These are phyloP conservation scores for Thelonectria blattea DNA, from an alignment of 2,329 filamentous ascomycete species.

Conservation along the genomic window DNA sequence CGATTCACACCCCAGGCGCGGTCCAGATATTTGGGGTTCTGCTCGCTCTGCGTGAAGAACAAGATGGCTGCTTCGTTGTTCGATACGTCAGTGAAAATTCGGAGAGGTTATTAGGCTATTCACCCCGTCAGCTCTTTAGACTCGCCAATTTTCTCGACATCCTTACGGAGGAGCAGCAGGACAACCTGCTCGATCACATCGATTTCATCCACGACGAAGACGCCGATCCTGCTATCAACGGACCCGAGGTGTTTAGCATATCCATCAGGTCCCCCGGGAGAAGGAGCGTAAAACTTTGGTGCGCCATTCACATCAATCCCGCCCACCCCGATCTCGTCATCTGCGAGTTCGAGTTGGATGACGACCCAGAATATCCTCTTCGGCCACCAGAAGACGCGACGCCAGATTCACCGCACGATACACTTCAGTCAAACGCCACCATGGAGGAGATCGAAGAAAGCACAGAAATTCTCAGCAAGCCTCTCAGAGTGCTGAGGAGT, in stretches of 20 bases:
- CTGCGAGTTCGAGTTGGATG: constrained; percentile 88
- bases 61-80: constrained; percentile 70
- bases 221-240: constrained; percentile 74
- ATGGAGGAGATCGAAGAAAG: constrained; percentile 76
- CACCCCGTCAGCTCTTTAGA: constrained; percentile 76
- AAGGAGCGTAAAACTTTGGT: constrained; percentile 77
- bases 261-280: constrained; percentile 67
- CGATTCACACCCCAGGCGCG: constrained; percentile 85
- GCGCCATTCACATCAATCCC: constrained; percentile 79
- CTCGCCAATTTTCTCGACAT: constrained; percentile 83
- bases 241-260: constrained; percentile 85
- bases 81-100: constrained; percentile 85
- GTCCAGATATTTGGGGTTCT: constrained; percentile 82
- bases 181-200: constrained; percentile 83
- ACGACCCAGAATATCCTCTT: constrained; percentile 73
- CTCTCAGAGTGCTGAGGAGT: constrained; percentile 76
- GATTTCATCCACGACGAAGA: constrained; percentile 88
- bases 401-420: constrained; percentile 73
- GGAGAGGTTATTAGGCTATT: constrained; percentile 74
- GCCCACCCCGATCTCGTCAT: constrained; percentile 74
- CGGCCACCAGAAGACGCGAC: constrained; percentile 65
- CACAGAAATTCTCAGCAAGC: constrained; percentile 76
- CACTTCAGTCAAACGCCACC: constrained; percentile 74
- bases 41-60: constrained; percentile 74
- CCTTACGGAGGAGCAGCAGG: constrained; percentile 80